Evolutionary conservation across 768 basidiomycete genomes (phyloP).

Genomic region (Russula dissimulans): DNA sequence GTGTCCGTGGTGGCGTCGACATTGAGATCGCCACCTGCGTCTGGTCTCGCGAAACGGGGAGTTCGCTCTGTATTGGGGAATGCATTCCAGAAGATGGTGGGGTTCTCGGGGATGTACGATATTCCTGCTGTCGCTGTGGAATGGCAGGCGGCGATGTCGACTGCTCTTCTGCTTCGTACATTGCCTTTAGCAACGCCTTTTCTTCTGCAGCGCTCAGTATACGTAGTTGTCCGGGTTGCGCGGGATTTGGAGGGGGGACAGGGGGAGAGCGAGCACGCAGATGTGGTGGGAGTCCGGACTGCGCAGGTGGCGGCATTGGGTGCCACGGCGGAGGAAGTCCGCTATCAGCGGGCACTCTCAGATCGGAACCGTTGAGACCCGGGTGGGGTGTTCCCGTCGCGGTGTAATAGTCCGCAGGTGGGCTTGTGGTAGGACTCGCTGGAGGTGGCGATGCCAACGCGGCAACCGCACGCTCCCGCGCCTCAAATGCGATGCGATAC

Average conservation of each 20-base stretch:
- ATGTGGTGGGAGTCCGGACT: conserved; percentile 20
- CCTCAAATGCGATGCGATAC: conserved; percentile 53
- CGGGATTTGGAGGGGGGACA: conserved; percentile 20
- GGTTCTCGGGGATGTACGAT: conserved; percentile 7
- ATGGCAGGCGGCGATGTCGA: conserved; percentile 8
- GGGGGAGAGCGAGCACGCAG: conserved; percentile 27
- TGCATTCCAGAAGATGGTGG: neutral
- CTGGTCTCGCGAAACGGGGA: neutral
- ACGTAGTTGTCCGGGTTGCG: conserved; percentile 29
- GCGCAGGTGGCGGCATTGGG: conserved; percentile 20
- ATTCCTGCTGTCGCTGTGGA: neutral
- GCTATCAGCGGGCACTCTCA: conserved; percentile 25
- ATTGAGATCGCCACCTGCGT: neutral
- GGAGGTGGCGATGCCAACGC: conserved; percentile 19
- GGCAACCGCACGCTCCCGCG: conserved; percentile 50
- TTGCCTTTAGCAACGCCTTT: conserved; percentile 59
- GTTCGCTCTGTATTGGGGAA: neutral
- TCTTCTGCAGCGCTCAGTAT: conserved; percentile 60
- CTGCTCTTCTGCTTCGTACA: conserved; percentile 49
- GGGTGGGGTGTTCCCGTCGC: neutral
- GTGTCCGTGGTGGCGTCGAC: conserved; percentile 30
- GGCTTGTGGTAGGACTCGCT: neutral
- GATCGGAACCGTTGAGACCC: conserved; percentile 32
- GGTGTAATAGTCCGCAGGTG: conserved; percentile 10
- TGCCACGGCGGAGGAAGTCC: conserved; percentile 24